phyloP scores from a whole-genome alignment of 2,329 filamentous ascomycete species.

The Colletotrichum scovillei region DNA sequence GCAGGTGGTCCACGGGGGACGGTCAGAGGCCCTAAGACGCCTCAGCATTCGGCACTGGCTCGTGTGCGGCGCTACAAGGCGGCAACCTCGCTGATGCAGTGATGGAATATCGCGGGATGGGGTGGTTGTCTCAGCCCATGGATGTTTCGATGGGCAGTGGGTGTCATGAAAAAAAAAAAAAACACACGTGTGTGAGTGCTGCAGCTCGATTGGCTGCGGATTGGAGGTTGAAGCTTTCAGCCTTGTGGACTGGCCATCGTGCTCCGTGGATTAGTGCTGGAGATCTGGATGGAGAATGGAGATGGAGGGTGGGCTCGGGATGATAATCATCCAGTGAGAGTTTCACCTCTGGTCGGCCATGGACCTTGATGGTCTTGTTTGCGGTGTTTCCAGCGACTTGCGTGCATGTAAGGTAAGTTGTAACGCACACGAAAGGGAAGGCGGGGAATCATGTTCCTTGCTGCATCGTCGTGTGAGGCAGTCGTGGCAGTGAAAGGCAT shows the following conservation, averaged over 20 bases:
- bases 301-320: neutral
- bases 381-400: constrained; percentile 12
- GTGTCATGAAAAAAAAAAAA: constrained; percentile 8
- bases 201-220: constrained; percentile 28
- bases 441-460: constrained; percentile 1
- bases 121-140: constrained; percentile 14
- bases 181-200: constrained; percentile 24
- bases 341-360: neutral
- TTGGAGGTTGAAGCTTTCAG: constrained; percentile 11
- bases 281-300: neutral
- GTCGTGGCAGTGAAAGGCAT: neutral
- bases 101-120: neutral
- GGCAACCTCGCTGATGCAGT: neutral
- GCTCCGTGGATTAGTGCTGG: constrained; percentile 11
- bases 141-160: neutral
- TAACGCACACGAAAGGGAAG: neutral
- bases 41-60: neutral
- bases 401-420: no score
- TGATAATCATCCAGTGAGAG: neutral
- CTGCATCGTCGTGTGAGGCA: neutral
- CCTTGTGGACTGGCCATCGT: constrained; percentile 30
- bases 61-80: constrained; percentile 7
- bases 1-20: constrained; percentile 16
- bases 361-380: constrained; percentile 29
- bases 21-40: constrained; percentile 9